Conservation (phyloP, 2,329 filamentous ascomycete genomes). For the Aureobasidium lini region DNA sequence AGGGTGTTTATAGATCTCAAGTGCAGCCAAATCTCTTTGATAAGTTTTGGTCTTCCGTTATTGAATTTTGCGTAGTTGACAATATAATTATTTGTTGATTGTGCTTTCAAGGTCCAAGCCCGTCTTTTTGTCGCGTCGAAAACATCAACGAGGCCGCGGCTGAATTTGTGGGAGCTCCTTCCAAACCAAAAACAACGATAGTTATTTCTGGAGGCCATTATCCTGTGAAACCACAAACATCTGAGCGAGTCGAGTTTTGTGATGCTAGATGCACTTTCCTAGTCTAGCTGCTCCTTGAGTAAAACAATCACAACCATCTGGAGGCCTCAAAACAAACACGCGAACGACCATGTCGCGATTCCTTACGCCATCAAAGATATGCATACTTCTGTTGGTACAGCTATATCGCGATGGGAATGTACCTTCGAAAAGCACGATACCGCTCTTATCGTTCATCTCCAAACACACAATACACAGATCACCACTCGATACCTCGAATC, state of each 20-base stretch:
- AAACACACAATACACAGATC: constrained; percentile 46
- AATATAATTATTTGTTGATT: not conserved
- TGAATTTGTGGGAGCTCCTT: not conserved
- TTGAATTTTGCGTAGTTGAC: too few relatives aligned
- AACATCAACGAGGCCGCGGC: not conserved
- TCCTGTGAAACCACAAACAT: too few relatives aligned
- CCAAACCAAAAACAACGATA: not conserved
- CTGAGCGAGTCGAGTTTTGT: not conserved
- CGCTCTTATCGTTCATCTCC: constrained; percentile 72
- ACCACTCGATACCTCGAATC: constrained; percentile 14
- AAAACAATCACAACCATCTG: not conserved
- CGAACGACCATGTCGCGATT: constrained; percentile 61
- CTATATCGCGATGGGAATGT: constrained; percentile 51
- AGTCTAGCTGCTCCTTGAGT: not conserved
- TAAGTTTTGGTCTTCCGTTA: too few relatives aligned
- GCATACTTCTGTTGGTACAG: constrained; percentile 70
- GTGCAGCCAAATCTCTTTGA: too few relatives aligned
- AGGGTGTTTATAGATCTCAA: too few relatives aligned
- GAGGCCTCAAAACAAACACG: not conserved
- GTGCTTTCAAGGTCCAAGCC: not conserved
- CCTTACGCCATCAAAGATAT: constrained; percentile 82
- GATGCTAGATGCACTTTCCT: not conserved
- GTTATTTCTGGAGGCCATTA: not conserved
- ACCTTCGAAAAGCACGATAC: constrained; percentile 40
- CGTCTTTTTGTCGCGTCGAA: not conserved